A percentile compares a stretch with the other conserved stretches of the same genome.
These are phyloP conservation scores for Cyberlindnera bimundalis DNA, from an alignment of 805 yeast genomes.

Conservation along the genomic window DNA sequence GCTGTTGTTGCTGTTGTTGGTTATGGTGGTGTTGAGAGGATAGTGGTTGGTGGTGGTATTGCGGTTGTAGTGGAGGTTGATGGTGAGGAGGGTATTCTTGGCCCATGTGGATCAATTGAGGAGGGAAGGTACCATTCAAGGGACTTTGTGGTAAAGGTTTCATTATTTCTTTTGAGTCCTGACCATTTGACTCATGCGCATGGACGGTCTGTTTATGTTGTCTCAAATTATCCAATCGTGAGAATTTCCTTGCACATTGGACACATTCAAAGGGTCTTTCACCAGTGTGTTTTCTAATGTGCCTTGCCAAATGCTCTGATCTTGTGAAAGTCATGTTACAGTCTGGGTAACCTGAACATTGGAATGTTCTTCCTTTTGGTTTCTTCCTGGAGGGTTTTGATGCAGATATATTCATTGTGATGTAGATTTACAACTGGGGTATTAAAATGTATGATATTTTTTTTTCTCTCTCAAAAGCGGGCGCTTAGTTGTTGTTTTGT, in stretches of 20 bases:
- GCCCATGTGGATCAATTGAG: conserved; percentile 1
- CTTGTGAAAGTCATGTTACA: conserved; percentile 88
- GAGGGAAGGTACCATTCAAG: conserved; percentile 2
- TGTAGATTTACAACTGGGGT: no score
- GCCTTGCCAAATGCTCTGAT: conserved; percentile 89
- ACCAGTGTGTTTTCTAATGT: conserved; percentile 90
- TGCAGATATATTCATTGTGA: conserved; percentile 3
- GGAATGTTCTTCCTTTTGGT: conserved; percentile 65
- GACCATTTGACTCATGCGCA: conserved; percentile 32
- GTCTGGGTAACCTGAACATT: conserved; percentile 81
- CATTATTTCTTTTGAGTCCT: background rate
- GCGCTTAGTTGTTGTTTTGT: no score
- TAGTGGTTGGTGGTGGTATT: conserved; percentile 6
- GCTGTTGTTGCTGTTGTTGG: background rate
- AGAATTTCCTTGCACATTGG: conserved; percentile 73
- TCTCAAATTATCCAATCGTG: conserved; percentile 81
- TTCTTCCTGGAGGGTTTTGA: conserved; percentile 32
- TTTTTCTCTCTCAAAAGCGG: no score
- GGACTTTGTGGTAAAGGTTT: conserved; percentile 11
- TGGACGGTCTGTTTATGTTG: conserved; percentile 90
- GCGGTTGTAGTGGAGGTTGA: conserved; percentile 1
- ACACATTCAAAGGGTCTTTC: conserved; percentile 90
- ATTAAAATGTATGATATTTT: no score
- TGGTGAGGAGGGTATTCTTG: conserved; percentile 5
- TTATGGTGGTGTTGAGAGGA: conserved; percentile 5